A percentile compares a stretch with the other conserved stretches of the same genome.
Evolutionary conservation across 2,329 filamentous ascomycete genomes (phyloP).

Genomic region (Colletotrichum theobromicola): DNA sequence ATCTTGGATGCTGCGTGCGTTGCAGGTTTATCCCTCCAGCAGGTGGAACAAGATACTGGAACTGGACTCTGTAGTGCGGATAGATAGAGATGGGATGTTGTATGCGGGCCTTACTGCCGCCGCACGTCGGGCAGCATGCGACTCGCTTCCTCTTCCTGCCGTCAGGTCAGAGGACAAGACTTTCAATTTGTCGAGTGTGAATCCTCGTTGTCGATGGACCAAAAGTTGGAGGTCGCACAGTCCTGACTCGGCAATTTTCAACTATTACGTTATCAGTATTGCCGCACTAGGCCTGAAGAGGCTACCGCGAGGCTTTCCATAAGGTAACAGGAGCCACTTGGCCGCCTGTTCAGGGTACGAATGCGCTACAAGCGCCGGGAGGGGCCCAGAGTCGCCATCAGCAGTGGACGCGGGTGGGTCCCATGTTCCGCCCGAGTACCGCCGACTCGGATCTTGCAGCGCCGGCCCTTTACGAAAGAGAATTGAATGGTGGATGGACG

Average conservation of each 20-base stretch:
- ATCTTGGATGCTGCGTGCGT: not conserved
- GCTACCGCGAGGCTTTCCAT: conserved; percentile 42
- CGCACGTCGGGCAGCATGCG: not conserved
- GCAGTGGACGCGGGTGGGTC: not conserved
- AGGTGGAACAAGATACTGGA: too few relatives aligned
- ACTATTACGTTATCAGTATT: conserved; percentile 55
- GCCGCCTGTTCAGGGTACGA: not conserved
- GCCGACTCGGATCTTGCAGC: conserved; percentile 21
- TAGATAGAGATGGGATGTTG: not conserved
- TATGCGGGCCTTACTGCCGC: not conserved
- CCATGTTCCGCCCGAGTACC: conserved; percentile 18
- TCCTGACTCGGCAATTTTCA: conserved; percentile 37
- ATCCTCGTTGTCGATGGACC: not conserved
- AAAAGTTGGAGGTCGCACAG: not conserved
- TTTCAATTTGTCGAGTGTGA: not conserved
- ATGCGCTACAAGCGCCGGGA: conserved; percentile 5
- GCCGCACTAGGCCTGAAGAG: conserved; percentile 32
- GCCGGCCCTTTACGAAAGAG: not conserved
- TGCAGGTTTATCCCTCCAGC: conserved; percentile 1
- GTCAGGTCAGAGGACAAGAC: not conserved
- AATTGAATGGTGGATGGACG: not conserved
- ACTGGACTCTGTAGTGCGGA: too few relatives aligned
- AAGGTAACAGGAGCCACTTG: conserved; percentile 51
- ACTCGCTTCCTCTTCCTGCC: not conserved
- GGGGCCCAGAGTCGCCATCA: not conserved